Evolutionary conservation across 805 yeast genomes (phyloP).

Genomic region (Pichia pseudocactophila): DNA sequence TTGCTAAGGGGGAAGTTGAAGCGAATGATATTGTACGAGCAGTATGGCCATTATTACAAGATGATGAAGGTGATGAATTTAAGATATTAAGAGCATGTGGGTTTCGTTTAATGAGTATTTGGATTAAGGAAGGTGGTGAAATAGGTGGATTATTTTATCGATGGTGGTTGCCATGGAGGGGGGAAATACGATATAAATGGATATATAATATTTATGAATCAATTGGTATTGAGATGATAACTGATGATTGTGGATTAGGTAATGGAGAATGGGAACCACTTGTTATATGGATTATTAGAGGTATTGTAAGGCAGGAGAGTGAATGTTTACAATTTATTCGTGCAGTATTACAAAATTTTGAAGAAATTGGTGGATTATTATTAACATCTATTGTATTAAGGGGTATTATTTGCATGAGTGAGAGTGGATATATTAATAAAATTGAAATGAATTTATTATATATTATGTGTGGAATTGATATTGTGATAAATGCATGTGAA

Average conservation of each 20-base stretch:
- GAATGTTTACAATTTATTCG: background rate
- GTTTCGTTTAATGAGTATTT: conserved; percentile 7
- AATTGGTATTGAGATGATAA: no score
- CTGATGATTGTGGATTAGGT: no score
- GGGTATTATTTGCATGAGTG: no score
- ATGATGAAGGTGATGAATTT: no score
- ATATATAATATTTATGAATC: background rate
- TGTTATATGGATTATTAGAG: no score
- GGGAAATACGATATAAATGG: conserved; percentile 2
- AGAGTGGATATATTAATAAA: background rate
- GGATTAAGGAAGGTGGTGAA: background rate
- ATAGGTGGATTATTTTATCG: conserved; percentile 1
- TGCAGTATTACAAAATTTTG: background rate
- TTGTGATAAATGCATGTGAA: no score
- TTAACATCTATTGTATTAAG: no score
- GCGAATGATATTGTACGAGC: background rate
- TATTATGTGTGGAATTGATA: background rate
- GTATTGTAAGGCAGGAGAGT: background rate
- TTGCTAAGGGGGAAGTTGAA: no score
- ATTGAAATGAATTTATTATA: conserved; percentile 3
- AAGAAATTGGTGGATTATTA: background rate
- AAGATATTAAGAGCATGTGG: conserved; percentile 5
- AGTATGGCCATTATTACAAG: conserved; percentile 4
- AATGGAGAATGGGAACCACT: no score
- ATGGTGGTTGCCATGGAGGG: conserved; percentile 4